Conservation (phyloP, 202 grass and related monocot genomes). For the Panicum virgatum region DNA sequence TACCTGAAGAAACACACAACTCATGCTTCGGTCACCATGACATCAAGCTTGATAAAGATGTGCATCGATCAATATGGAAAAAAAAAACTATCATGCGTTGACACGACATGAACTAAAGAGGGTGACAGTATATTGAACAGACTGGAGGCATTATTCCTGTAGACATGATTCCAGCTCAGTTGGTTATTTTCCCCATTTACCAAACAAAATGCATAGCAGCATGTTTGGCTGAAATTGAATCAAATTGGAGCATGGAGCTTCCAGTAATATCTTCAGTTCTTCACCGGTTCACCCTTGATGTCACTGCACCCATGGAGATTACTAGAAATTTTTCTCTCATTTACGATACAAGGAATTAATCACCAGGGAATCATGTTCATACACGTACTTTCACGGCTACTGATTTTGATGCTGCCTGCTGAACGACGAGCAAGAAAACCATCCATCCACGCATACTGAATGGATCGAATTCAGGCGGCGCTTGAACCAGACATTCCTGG, state of each 20-base stretch:
- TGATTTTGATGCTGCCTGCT: slow-evolving; percentile 11
- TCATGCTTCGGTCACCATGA: neutral
- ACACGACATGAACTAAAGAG: no score
- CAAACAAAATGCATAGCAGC: no score
- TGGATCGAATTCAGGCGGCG: neutral
- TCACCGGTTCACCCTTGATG: neutral
- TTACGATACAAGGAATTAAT: no score
- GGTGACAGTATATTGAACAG: neutral
- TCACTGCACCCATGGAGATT: neutral
- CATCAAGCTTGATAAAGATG: no score
- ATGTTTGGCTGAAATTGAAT: no score
- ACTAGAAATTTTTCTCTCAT: no score
- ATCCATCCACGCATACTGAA: neutral
- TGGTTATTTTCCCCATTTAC: neutral
- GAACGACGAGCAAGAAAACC: neutral
- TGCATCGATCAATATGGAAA: neutral
- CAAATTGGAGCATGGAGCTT: no score
- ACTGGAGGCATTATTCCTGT: neutral
- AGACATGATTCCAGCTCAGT: neutral
- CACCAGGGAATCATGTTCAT: neutral
- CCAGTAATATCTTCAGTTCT: neutral
- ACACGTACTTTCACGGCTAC: neutral
- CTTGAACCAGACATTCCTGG: slow-evolving; percentile 15
- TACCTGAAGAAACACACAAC: neutral
- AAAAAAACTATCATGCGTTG: no score